Percentiles rank a stretch among this genome's conserved stretches.
phyloP scores from a whole-genome alignment of 2,329 filamentous ascomycete genomes.

The Arthroderma uncinatum region DNA sequence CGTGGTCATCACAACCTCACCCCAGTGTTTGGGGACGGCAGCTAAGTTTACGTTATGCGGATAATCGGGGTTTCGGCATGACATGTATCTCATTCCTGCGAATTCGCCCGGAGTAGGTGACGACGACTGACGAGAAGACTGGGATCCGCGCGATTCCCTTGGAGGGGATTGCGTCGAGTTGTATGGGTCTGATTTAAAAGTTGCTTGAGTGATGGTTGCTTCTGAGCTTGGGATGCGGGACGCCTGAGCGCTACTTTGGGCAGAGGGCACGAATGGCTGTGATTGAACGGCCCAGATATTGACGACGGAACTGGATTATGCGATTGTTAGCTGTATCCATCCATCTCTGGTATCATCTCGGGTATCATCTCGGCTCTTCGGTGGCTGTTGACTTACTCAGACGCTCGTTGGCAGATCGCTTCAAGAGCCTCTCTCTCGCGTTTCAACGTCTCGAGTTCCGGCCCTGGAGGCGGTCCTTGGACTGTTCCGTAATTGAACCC shows the following conservation, averaged over 20 bases:
- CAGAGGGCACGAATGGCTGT: slow-evolving; percentile 29
- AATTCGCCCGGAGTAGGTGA: slow-evolving; percentile 14
- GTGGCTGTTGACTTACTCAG: slow-evolving; percentile 26
- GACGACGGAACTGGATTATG: slow-evolving; percentile 29
- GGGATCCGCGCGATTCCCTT: slow-evolving; percentile 12
- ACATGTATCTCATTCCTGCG: slow-evolving; percentile 14
- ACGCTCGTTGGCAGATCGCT: slow-evolving; percentile 37
- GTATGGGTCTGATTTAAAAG: slow-evolving; percentile 14
- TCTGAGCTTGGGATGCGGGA: slow-evolving; percentile 17
- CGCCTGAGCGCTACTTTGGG: slow-evolving; percentile 21
- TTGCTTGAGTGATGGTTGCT: slow-evolving; percentile 5
- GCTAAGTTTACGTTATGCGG: slow-evolving; percentile 10
- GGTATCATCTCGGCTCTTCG: background rate
- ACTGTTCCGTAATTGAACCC: slow-evolving; percentile 35
- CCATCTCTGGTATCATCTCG: too few relatives aligned
- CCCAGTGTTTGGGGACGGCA: slow-evolving; percentile 33
- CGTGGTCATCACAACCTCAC: slow-evolving; percentile 34
- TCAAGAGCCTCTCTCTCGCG: slow-evolving; percentile 37
- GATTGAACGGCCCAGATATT: slow-evolving; percentile 37
- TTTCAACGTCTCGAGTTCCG: slow-evolving; percentile 33
- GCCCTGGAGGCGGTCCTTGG: slow-evolving; percentile 28
- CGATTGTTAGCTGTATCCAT: background rate
- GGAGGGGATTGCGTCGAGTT: slow-evolving; percentile 12
- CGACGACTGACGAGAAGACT: background rate
- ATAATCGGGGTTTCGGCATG: slow-evolving; percentile 8